phyloP scores from a whole-genome alignment of 2,329 filamentous ascomycete genomes.

The Colletotrichum sp. region DNA sequence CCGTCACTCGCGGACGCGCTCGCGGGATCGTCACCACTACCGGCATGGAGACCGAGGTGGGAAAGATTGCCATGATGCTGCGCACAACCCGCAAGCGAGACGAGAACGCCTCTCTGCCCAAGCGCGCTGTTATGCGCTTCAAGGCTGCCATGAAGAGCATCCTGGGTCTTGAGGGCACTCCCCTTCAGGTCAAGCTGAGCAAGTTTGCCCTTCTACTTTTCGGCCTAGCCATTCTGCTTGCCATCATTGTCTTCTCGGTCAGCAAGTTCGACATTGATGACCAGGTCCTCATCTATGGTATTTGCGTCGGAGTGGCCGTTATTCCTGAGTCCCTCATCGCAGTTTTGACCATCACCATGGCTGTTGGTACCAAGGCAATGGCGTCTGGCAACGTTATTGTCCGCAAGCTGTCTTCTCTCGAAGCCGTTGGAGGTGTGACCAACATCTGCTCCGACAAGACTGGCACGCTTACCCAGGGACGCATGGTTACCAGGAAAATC shows the following conservation, averaged over 20 bases:
- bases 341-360: constrained; percentile 75
- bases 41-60: constrained; percentile 79
- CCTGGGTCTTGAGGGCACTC: constrained; percentile 76
- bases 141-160: constrained; percentile 51
- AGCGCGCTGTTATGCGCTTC: constrained; percentile 50
- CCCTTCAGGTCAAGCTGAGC: constrained; percentile 83
- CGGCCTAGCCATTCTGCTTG: constrained; percentile 68
- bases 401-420: constrained; percentile 67
- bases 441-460: constrained; percentile 77
- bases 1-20: constrained; percentile 73
- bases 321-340: constrained; percentile 72
- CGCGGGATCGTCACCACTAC: constrained; percentile 72
- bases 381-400: constrained; percentile 69
- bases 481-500: constrained; percentile 69
- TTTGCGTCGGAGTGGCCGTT: constrained; percentile 67
- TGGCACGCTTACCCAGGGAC: constrained; percentile 69
- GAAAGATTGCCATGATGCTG: constrained; percentile 75
- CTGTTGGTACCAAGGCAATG: constrained; percentile 70
- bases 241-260: constrained; percentile 66
- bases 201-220: constrained; percentile 86
- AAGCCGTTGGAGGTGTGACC: constrained; percentile 73
- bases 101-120: constrained; percentile 39
- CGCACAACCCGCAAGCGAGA: constrained; percentile 60
- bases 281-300: constrained; percentile 66
- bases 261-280: constrained; percentile 58